phyloP scores from a whole-genome alignment of 106 monocot genomes.

The Iris macrosiphon region DNA sequence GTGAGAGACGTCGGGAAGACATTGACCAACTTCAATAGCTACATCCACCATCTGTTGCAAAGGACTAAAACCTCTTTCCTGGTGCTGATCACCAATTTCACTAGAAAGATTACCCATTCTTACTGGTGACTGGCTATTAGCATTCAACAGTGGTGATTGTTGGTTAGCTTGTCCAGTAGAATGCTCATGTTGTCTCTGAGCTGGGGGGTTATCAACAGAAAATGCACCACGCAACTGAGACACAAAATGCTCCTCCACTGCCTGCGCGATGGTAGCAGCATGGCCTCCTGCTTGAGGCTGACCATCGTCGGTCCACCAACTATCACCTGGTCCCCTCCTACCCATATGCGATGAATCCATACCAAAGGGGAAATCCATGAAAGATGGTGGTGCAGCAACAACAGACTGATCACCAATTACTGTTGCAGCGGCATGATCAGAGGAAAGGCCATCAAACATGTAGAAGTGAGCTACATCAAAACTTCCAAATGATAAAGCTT shows the following conservation, averaged over 20 bases:
- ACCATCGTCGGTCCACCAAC: slow-evolving; percentile 70
- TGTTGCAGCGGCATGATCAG: slow-evolving; percentile 37
- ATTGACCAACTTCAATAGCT: slow-evolving; percentile 4
- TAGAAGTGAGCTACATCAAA: slow-evolving; percentile 33
- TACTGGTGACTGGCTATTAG: slow-evolving; percentile 9
- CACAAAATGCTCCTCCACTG: slow-evolving; percentile 59
- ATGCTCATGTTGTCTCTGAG: slow-evolving; percentile 13
- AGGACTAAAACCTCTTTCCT: slow-evolving; percentile 12
- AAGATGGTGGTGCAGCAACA: slow-evolving; percentile 33
- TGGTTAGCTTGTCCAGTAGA: slow-evolving; percentile 16
- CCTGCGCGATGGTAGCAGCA: slow-evolving; percentile 66
- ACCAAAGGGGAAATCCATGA: slow-evolving; percentile 60
- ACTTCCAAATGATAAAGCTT: slow-evolving; percentile 30
- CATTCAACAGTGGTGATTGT: slow-evolving; percentile 12
- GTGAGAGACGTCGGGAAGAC: slow-evolving; percentile 10
- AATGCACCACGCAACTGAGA: slow-evolving; percentile 30
- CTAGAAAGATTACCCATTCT: slow-evolving; percentile 11
- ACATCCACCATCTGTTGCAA: not conserved
- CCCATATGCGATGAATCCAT: slow-evolving; percentile 44
- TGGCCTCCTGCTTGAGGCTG: slow-evolving; percentile 47
- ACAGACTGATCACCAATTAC: slow-evolving; percentile 53
- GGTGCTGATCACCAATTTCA: slow-evolving; percentile 18
- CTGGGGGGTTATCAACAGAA: slow-evolving; percentile 20
- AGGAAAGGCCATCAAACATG: slow-evolving; percentile 53
- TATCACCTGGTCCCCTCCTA: slow-evolving; percentile 59